Conservation (phyloP, 2,329 filamentous ascomycete species). For the Pseudopithomyces chartarum region DNA sequence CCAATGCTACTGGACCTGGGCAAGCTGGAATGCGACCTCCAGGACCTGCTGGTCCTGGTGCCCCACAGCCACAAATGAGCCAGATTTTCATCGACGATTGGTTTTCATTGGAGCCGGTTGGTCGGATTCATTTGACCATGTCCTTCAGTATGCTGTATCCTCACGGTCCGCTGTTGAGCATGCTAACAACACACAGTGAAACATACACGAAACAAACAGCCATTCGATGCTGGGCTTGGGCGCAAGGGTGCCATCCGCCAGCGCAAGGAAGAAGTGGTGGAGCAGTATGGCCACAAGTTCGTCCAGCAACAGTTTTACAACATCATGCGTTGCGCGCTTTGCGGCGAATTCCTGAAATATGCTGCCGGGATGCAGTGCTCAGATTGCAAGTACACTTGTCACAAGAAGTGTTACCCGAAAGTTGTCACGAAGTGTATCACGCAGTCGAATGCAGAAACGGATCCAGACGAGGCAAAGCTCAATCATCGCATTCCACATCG, state of each 20-base stretch:
- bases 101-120: constrained; percentile 95
- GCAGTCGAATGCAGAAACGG: constrained; percentile 97
- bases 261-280: constrained; percentile 96
- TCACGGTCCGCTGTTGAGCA: not conserved
- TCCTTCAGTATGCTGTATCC: constrained; percentile 67
- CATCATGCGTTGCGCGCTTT: constrained; percentile 98
- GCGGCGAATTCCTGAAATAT: constrained; percentile 98
- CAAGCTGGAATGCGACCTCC: constrained; percentile 45
- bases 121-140: constrained; percentile 87
- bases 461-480: constrained; percentile 99
- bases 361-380: constrained; percentile 99
- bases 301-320: constrained; percentile 99
- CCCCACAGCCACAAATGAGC: constrained; percentile 57
- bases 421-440: constrained; percentile 99
- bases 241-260: constrained; percentile 96
- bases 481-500: constrained; percentile 98
- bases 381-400: constrained; percentile 99
- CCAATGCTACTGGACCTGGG: constrained; percentile 44
- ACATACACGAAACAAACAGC: constrained; percentile 80
- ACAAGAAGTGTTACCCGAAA: constrained; percentile 94
- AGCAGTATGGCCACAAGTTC: constrained; percentile 99
- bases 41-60: constrained; percentile 38
- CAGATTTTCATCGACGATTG: constrained; percentile 79
- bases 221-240: constrained; percentile 86
- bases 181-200: constrained; percentile 62